Base-by-base conservation (phyloP, 805 yeast species). In the Saccharomyces mikatae region DNA sequence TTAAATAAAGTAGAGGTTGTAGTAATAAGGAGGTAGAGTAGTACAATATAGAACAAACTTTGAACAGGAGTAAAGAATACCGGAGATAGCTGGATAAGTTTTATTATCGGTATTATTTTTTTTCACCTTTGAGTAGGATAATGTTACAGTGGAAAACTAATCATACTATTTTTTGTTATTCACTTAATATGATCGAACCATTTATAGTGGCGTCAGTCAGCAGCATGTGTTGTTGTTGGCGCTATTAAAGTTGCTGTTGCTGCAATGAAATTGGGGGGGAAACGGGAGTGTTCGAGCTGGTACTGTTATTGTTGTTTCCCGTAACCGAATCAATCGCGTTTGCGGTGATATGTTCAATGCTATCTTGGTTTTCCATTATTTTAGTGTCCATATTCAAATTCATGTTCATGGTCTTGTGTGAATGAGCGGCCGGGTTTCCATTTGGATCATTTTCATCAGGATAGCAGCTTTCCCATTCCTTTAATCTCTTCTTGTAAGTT, bases 381-480 rank as follows among this genome's bases (percentile, higher is more conserved):
- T 36, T 36, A 36, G 44, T 36, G 44, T 36, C 24, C 44, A 36
- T 36, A 17, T 36, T 36, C 44, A 36, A 36, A 36, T 36, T 36
- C 44, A 36, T 36, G 24, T 36, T 36, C 44, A 36, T 36, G 44
- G 44, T 11, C 44, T 36, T 36, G 5, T 17, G 44, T 36, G 44
- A 21, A 8, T n/a, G 44, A 17, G 24, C 11, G 52, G n/a, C 21
- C 10, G 48, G 29, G 41, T 48, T 48, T 44, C 46, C 27, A 14
- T 29, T 28, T 5, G 41, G 58, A 24, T 57, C 62, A 27, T 62
- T 56, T 44, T 67, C 71, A 29, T 67, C 63, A 14, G 71, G 69
- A 53, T 68, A 67, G 50, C 67, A 63, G 32, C 69, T 67, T 60
- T 71, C 74, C 75, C 76, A 74, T 53, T 68, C 70, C 54, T 69